phyloP scores from a whole-genome alignment of 805 yeast species.

The Komagataella phaffii region DNA sequence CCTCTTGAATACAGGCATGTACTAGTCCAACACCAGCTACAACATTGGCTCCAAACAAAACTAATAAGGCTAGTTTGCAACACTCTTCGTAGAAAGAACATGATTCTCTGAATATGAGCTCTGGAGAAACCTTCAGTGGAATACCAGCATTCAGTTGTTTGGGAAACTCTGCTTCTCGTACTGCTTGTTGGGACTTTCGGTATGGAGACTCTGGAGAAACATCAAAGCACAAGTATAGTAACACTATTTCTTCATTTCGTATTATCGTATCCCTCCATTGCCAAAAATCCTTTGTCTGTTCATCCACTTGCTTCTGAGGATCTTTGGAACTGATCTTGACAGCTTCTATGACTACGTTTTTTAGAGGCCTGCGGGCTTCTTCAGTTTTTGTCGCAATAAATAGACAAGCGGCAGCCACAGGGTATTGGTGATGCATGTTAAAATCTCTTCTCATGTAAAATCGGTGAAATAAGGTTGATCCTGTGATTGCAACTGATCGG shows the following conservation, averaged over 20 bases:
- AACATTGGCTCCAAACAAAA: conserved; percentile 11
- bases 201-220: conserved; percentile 28
- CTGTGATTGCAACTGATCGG: conserved; percentile 31
- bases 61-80: conserved; percentile 15
- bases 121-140: background rate
- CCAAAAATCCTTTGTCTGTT: conserved; percentile 33
- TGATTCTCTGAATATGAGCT: background rate
- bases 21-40: conserved; percentile 13
- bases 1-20: conserved; percentile 3
- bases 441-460: conserved; percentile 34
- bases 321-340: conserved; percentile 32
- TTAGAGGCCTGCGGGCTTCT: conserved; percentile 32
- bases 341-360: conserved; percentile 35
- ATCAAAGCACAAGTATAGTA: conserved; percentile 34
- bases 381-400: conserved; percentile 42
- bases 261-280: conserved; percentile 35
- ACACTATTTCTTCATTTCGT: conserved; percentile 28
- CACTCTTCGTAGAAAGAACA: conserved; percentile 11
- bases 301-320: conserved; percentile 23
- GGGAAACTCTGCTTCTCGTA: conserved; percentile 10
- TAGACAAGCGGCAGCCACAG: conserved; percentile 34
- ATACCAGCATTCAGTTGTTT: background rate
- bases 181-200: conserved; percentile 5
- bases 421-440: conserved; percentile 29
- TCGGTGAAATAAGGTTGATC: conserved; percentile 33